Percentiles rank a stretch among this genome's conserved stretches.
phyloP scores from a whole-genome alignment of 1,284 basidiomycete species.

The Ganoderma boninense region DNA sequence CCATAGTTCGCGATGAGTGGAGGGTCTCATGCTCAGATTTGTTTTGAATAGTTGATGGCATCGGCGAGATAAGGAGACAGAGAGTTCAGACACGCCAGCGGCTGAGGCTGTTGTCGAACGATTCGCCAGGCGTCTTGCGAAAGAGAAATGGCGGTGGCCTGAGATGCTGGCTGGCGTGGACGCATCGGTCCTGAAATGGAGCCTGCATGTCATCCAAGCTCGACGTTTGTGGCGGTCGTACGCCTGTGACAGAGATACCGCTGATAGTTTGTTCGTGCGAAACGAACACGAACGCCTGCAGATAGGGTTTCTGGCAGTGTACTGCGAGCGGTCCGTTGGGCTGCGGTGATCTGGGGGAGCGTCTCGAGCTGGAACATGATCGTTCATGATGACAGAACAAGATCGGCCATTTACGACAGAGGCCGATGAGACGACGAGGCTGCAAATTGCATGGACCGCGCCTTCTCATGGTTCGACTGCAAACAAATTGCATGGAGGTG shows the following conservation, averaged over 20 bases:
- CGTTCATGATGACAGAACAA: constrained; percentile 2
- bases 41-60: not conserved
- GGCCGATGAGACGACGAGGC: not conserved
- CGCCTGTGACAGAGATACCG: not conserved
- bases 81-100: not conserved
- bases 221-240: not conserved
- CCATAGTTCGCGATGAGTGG: not conserved
- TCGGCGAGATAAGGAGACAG: constrained; percentile 1
- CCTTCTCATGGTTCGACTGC: not conserved
- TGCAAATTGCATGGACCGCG: not conserved
- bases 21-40: not conserved
- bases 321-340: not conserved
- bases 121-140: constrained; percentile 2
- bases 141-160: not conserved
- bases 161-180: not conserved
- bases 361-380: not conserved
- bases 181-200: not conserved
- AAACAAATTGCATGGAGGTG: not conserved
- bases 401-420: not conserved
- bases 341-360: not conserved
- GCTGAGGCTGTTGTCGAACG: not conserved
- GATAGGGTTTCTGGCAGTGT: not conserved
- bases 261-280: not conserved
- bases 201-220: too few relatives aligned
- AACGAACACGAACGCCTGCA: not conserved